Evolutionary conservation across 805 yeast genomes (phyloP).

Genomic region (Saccharomycopsis amapae): DNA sequence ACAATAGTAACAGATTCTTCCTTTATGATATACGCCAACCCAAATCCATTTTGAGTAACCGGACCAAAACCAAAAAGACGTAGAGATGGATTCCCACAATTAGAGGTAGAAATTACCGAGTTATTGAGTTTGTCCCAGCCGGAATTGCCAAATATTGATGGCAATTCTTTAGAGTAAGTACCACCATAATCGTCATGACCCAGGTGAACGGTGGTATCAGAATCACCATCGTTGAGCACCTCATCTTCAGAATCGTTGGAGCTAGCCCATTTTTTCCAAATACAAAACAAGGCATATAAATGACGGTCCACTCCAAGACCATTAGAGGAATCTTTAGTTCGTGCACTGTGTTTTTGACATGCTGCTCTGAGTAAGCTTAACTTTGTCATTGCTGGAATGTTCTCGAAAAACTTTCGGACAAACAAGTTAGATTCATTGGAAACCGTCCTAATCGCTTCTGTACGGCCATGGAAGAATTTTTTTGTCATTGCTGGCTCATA

Average conservation of each 20-base stretch:
- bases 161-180: conserved; percentile 37
- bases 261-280: conserved; percentile 64
- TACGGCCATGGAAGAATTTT: conserved; percentile 78
- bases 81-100: conserved; percentile 88
- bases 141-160: conserved; percentile 71
- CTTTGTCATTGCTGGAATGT: conserved; percentile 51
- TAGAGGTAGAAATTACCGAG: conserved; percentile 73
- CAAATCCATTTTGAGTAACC: conserved; percentile 82
- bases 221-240: conserved; percentile 22
- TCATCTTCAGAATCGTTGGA: conserved; percentile 23
- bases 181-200: conserved; percentile 19
- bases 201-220: conserved; percentile 24
- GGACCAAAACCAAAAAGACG: conserved; percentile 90
- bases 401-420: conserved; percentile 78
- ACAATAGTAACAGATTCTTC: conserved; percentile 72
- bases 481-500: conserved; percentile 98
- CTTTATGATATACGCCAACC: conserved; percentile 87
- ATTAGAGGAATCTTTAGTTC: conserved; percentile 59
- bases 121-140: conserved; percentile 86
- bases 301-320: conserved; percentile 94
- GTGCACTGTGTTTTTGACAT: conserved; percentile 59
- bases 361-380: conserved; percentile 57
- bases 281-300: conserved; percentile 76
- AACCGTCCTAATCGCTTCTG: conserved; percentile 86
- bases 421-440: conserved; percentile 72